Evolutionary conservation across 371 early-diverging fungal species (phyloP).

Genomic region (Mucor racemosus): DNA sequence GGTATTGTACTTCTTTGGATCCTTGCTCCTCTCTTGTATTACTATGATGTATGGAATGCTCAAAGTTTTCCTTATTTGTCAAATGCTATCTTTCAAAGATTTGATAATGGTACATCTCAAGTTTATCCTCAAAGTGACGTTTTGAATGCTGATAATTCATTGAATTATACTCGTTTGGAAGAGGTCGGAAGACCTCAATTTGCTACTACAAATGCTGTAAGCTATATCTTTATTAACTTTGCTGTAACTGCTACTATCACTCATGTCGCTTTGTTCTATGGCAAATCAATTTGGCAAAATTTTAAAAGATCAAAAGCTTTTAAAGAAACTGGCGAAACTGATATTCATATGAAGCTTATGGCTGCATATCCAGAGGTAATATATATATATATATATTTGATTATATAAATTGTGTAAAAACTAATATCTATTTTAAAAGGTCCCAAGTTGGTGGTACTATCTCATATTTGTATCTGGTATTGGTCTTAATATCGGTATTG

Average conservation of each 20-base stretch:
- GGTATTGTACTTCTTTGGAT: conserved; percentile 48
- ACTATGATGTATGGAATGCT: conserved; percentile 52
- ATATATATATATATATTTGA: too few species aligned
- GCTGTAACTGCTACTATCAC: conserved; percentile 58
- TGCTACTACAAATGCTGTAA: conserved; percentile 30
- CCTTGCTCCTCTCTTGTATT: conserved; percentile 43
- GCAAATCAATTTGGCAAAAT: conserved; percentile 36
- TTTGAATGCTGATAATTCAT: conserved; percentile 39
- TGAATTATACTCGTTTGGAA: conserved; percentile 40
- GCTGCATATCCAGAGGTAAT: conserved; percentile 34
- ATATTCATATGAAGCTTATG: conserved; percentile 45
- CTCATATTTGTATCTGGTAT: conserved; percentile 62
- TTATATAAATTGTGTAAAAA: too few species aligned
- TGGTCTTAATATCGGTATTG: conserved; percentile 63
- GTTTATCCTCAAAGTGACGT: conserved; percentile 48
- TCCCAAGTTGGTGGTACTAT: conserved; percentile 82
- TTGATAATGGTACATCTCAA: conserved; percentile 29
- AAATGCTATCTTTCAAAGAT: conserved; percentile 38
- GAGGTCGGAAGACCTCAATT: conserved; percentile 46
- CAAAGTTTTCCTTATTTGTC: conserved; percentile 51
- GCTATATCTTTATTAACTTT: conserved; percentile 44
- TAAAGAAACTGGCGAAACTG: not conserved
- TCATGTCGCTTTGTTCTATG: conserved; percentile 56
- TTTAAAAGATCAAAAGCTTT: not conserved
- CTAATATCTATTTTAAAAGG: not conserved